These are phyloP conservation scores for Medicago arabica DNA, from an alignment of 306 rosid genomes.

Conservation along the genomic window DNA sequence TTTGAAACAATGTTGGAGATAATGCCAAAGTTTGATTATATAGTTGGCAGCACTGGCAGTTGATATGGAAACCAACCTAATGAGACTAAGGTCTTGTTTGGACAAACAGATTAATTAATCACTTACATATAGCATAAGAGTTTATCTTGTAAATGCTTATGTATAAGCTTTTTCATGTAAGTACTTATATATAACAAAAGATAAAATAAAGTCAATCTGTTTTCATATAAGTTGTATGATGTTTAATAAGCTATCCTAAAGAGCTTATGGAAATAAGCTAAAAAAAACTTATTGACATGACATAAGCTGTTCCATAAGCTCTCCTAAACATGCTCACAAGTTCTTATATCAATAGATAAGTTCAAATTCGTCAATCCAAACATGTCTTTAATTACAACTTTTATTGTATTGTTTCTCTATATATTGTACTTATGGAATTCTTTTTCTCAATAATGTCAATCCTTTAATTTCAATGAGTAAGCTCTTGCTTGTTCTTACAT, in stretches of 20 bases:
- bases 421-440: conserved; percentile 2
- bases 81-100: neutral
- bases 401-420: neutral
- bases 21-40: conserved; percentile 4
- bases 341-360: neutral
- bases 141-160: no score
- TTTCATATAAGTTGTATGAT: neutral
- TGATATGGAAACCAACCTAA: neutral
- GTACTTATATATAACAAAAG: neutral
- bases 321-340: no score
- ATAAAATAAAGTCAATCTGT: neutral
- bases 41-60: neutral
- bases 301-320: no score
- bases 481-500: conserved; percentile 21
- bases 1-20: conserved; percentile 10
- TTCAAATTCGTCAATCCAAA: neutral
- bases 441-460: neutral
- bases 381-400: neutral
- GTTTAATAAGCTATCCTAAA: neutral
- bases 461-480: neutral
- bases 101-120: neutral
- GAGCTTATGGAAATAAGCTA: neutral
- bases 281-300: neutral
- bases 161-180: no score
- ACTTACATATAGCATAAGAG: no score